phyloP scores from a whole-genome alignment of 345 rosid genomes.

The Adansonia digitata region DNA sequence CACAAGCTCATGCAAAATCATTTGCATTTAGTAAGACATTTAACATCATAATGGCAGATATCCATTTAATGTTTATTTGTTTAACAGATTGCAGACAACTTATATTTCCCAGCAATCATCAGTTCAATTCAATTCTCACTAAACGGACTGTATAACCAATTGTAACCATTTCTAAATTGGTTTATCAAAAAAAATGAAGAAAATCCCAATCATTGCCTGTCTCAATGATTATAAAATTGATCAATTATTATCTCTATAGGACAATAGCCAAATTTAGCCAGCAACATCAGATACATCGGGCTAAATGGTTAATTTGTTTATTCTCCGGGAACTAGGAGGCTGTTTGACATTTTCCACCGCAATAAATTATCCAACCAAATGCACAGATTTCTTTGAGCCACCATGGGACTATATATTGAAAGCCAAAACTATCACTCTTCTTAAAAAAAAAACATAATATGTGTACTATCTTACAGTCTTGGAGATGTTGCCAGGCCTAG shows the following conservation, averaged over 20 bases:
- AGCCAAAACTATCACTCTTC: constrained; percentile 6
- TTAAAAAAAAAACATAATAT: not conserved
- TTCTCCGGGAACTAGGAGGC: not conserved
- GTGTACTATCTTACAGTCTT: constrained; percentile 42
- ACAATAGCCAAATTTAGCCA: not conserved
- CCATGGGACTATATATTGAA: not conserved
- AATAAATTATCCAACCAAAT: not conserved
- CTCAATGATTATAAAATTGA: not conserved
- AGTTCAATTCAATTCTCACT: not conserved
- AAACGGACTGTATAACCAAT: not conserved
- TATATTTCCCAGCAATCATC: not conserved
- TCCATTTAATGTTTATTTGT: not conserved
- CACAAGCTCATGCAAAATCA: not conserved
- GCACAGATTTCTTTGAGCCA: not conserved
- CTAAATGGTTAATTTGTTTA: not conserved
- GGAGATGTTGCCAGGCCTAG: constrained; percentile 84
- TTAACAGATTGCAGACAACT: not conserved
- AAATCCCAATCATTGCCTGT: not conserved
- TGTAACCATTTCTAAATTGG: not conserved
- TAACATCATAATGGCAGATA: not conserved
- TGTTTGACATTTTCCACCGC: not conserved
- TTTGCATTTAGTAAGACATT: not conserved
- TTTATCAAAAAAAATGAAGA: not conserved
- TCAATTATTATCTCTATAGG: not conserved
- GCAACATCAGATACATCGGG: not conserved